Percentiles rank a stretch among this genome's conserved stretches.
phyloP scores from a whole-genome alignment of 2,329 filamentous ascomycete genomes.

The Ascochyta koolunga region DNA sequence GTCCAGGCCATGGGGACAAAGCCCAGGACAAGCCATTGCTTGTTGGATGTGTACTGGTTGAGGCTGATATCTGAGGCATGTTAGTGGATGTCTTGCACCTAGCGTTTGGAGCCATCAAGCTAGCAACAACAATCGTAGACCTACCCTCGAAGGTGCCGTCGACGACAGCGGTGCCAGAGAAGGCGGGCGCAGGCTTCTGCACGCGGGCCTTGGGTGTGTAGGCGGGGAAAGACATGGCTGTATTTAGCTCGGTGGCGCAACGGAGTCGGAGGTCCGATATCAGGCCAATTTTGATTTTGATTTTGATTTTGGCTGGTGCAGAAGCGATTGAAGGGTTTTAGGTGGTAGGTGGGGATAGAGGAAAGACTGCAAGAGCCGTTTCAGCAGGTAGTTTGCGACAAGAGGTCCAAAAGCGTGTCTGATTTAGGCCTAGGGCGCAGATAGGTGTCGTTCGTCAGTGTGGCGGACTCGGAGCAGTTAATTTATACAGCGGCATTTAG shows the following conservation, averaged over 20 bases:
- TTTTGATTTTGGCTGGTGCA: neutral
- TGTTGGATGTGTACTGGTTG: constrained; percentile 48
- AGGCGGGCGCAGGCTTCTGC: constrained; percentile 49
- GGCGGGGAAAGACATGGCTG: constrained; percentile 40
- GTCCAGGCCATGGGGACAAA: constrained; percentile 74
- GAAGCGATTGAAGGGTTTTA: constrained; percentile 2
- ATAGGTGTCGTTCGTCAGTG: constrained; percentile 16
- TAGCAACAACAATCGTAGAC: neutral
- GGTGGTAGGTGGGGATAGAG: constrained; percentile 4
- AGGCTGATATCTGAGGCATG: constrained; percentile 43
- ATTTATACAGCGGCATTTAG: neutral
- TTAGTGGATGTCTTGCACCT: constrained; percentile 16
- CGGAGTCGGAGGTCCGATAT: constrained; percentile 19
- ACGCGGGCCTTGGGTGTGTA: constrained; percentile 49
- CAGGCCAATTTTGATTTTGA: constrained; percentile 10
- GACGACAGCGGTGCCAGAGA: constrained; percentile 48
- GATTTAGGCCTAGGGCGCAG: constrained; percentile 27
- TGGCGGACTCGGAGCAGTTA: constrained; percentile 16
- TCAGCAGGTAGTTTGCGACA: constrained; percentile 42
- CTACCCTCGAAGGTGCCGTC: constrained; percentile 51
- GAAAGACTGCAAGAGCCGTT: constrained; percentile 19
- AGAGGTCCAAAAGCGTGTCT: constrained; percentile 31
- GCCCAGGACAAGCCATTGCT: constrained; percentile 67
- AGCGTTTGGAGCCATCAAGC: neutral
- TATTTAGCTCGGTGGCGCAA: constrained; percentile 5